These are phyloP conservation scores for Xerophyta viscosa DNA, from an alignment of 106 monocot genomes.

Conservation along the genomic window DNA sequence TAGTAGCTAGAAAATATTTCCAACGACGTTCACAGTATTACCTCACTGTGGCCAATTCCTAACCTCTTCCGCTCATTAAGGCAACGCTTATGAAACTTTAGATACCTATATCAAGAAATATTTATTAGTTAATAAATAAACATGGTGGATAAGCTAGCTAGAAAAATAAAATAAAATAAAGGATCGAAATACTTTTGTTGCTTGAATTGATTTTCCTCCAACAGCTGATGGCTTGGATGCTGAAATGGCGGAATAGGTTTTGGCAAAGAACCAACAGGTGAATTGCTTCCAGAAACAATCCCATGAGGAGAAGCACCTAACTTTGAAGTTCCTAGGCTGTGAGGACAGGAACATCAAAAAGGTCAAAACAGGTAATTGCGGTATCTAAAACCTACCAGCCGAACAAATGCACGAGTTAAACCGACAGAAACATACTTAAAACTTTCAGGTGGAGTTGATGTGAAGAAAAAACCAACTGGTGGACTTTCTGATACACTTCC, in stretches of 20 bases:
- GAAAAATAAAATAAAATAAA: neutral
- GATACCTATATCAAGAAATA: conserved; percentile 42
- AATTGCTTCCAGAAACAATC: conserved; percentile 44
- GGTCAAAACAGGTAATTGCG: no score
- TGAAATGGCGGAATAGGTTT: conserved; percentile 84
- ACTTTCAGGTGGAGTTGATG: conserved; percentile 84
- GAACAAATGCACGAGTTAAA: no score
- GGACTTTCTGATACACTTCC: conserved; percentile 72
- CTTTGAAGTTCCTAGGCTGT: conserved; percentile 49
- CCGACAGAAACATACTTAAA: conserved; percentile 34
- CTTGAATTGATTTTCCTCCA: conserved; percentile 89
- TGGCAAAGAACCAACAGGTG: conserved; percentile 77
- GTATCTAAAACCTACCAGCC: no score
- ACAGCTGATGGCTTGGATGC: conserved; percentile 87
- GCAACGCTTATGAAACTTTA: conserved; percentile 85
- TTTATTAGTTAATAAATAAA: neutral
- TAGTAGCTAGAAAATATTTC: no score
- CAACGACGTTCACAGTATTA: conserved; percentile 1
- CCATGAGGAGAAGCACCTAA: conserved; percentile 68
- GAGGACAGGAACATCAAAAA: no score
- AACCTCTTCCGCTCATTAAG: conserved; percentile 74
- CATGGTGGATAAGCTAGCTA: neutral
- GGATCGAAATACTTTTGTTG: conserved; percentile 70
- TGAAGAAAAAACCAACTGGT: conserved; percentile 89
- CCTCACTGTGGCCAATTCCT: conserved; percentile 92